Evolutionary conservation across 805 yeast species (phyloP).

Genomic region (Soucietia sequanensis): DNA sequence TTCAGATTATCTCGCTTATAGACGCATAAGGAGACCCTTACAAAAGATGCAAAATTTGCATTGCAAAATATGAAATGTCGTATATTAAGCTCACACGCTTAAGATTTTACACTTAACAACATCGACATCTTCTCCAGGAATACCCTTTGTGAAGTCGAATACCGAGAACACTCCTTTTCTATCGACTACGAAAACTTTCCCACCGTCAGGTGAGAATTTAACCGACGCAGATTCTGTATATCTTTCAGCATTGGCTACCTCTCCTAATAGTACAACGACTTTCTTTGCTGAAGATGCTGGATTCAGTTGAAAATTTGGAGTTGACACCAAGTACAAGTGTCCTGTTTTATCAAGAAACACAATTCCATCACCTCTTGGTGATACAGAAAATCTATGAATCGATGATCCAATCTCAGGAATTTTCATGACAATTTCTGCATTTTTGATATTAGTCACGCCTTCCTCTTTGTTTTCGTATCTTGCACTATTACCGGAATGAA

Average conservation of each 20-base stretch:
- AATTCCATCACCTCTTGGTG: constrained; percentile 84
- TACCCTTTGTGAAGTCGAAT: constrained; percentile 85
- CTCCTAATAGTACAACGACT: constrained; percentile 68
- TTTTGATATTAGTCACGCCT: constrained; percentile 43
- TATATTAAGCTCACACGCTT: constrained; percentile 24
- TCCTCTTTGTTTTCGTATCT: constrained; percentile 8
- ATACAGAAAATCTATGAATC: constrained; percentile 69
- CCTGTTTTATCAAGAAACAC: constrained; percentile 83
- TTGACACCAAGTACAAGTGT: constrained; percentile 62
- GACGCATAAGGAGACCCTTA: too few species aligned
- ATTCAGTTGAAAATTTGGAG: constrained; percentile 45
- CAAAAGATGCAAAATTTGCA: too few species aligned
- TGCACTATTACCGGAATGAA: constrained; percentile 6
- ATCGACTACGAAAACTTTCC: constrained; percentile 71
- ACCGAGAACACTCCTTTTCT: constrained; percentile 76
- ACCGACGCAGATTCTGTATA: constrained; percentile 77
- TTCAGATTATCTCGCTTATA: too few species aligned
- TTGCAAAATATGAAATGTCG: too few species aligned
- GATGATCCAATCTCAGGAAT: constrained; percentile 79
- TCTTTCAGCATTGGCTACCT: constrained; percentile 72
- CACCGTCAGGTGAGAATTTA: constrained; percentile 77
- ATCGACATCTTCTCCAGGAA: constrained; percentile 64
- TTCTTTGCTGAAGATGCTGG: constrained; percentile 26
- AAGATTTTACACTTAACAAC: constrained; percentile 66
- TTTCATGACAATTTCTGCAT: constrained; percentile 42